Base-by-base conservation (phyloP, 805 yeast species). In the Suhomyces vadensis region DNA sequence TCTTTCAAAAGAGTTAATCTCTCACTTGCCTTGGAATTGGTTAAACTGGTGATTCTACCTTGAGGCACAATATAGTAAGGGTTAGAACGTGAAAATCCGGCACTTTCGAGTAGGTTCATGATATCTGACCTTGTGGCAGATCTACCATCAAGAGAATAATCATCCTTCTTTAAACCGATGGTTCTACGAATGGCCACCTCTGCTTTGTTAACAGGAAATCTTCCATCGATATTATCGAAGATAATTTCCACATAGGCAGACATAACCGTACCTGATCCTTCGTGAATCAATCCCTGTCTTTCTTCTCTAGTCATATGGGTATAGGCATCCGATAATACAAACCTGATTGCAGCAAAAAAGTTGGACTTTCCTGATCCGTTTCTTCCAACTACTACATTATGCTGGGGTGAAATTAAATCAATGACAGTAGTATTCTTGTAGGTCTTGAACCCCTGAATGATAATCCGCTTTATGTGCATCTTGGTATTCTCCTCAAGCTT, bases 291-390 rank as follows among this genome's bases (percentile, higher is more conserved):
- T 2, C 91, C 86, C 55, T 85, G 91, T 51, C 97, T 75, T 57
- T 89, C 96, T 53, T 89, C 95, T 51, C 92, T 70, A 19, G 83
- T 73, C 83, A 91, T 77, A 59, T 88, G 85, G 2, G 87, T 84
- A 61, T 87, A 88, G 25, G 92, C 95, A 60, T 92, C 97, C 37
- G 95, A 84, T 16, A 94, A 64, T 8, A 90, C 97, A 67, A 91
- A 94, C 49, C 97, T 73, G 44, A 92, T 86, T 8, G 99, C 98
- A 11, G 96, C 90, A 63, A 92, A 94, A 66, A 92, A 86, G 63
- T 94, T 92, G 31, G 96, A 87, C 62, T 94, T 92, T 6, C 99
- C 99, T 6, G 96, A 87, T n/a, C 97, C 97, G 65, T 91, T 91
- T 40, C 96, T 71, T 2, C 97, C 97, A 24, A 91, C 73, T 6